A percentile compares a stretch with the other conserved stretches of the same genome.
phyloP scores from a whole-genome alignment of 805 yeast species.

The Debaryomyces hansenii region DNA sequence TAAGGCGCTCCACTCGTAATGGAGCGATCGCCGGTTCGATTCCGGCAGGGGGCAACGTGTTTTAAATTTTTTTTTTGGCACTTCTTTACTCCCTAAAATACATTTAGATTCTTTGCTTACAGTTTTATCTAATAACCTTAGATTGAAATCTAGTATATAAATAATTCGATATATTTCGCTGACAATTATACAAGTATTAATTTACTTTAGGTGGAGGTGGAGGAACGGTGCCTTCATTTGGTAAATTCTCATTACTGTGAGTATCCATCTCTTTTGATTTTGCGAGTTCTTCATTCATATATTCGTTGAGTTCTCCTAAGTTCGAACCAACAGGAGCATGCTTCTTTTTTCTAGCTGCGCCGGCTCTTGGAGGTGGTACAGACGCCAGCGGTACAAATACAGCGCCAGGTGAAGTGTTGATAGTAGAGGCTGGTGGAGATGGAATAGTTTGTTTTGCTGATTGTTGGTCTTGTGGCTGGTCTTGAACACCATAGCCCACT shows the following conservation, averaged over 20 bases:
- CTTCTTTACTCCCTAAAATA: too few relatives aligned
- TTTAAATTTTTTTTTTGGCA: slow-evolving; percentile 5
- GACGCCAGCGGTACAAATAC: slow-evolving; percentile 8
- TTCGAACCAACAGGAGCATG: slow-evolving; percentile 20
- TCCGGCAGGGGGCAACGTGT: slow-evolving; percentile 49
- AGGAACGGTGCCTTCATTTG: slow-evolving; percentile 16
- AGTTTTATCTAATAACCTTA: too few relatives aligned
- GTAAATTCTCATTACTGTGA: slow-evolving; percentile 5
- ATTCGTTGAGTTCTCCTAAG: slow-evolving; percentile 31
- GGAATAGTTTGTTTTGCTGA: not conserved
- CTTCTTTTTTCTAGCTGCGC: slow-evolving; percentile 28
- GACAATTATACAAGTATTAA: not conserved
- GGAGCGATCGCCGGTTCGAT: slow-evolving; percentile 56
- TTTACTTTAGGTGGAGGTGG: slow-evolving; percentile 30
- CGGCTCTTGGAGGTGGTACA: slow-evolving; percentile 19
- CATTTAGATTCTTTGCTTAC: too few relatives aligned
- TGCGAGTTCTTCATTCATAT: slow-evolving; percentile 44
- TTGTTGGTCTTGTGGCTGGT: not conserved
- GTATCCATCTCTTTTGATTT: slow-evolving; percentile 39
- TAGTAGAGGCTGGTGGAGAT: slow-evolving; percentile 7
- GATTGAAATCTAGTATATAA: not conserved
- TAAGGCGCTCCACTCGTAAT: slow-evolving; percentile 56
- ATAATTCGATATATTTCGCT: slow-evolving; percentile 1
- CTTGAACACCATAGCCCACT: slow-evolving; percentile 12
- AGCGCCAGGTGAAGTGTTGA: slow-evolving; percentile 5